These are phyloP conservation scores for Hylodesmum podocarpum DNA, from an alignment of 306 rosid species.

Conservation along the genomic window DNA sequence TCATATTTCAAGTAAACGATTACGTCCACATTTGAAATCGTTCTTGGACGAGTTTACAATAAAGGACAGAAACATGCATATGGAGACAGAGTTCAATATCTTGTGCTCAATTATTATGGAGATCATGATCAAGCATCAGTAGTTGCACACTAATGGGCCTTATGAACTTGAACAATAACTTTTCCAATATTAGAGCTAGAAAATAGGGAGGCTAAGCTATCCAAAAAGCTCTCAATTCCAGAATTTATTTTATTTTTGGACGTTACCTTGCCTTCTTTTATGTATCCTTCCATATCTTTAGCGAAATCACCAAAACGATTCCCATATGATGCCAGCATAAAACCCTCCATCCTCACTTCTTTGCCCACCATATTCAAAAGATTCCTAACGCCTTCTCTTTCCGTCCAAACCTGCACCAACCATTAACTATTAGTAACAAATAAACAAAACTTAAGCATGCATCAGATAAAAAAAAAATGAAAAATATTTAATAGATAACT, in stretches of 20 bases:
- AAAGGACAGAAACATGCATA: neutral
- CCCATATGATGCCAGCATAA: conserved; percentile 44
- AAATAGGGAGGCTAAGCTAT: conserved; percentile 52
- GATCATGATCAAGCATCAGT: neutral
- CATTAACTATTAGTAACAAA: neutral
- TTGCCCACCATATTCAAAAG: conserved; percentile 66
- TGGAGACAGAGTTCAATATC: neutral
- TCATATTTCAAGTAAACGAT: neutral
- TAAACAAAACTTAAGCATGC: neutral
- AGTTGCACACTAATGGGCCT: neutral
- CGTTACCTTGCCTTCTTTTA: conserved; percentile 51
- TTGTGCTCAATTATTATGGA: neutral
- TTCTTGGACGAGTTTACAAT: neutral
- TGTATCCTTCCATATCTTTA: conserved; percentile 50
- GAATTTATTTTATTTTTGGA: conserved; percentile 44
- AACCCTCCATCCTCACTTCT: conserved; percentile 64
- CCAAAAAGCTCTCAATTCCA: conserved; percentile 51
- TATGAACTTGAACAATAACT: conserved; percentile 51
- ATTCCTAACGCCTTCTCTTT: conserved; percentile 63
- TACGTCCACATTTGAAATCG: neutral
- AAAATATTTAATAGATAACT: too few relatives aligned
- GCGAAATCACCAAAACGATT: conserved; percentile 62
- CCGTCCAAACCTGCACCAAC: conserved; percentile 55
- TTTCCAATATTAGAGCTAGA: conserved; percentile 58
- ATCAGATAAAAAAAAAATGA: too few relatives aligned